Conservation (phyloP, 108 stramenopile genomes). For the Cylindrotheca closterium region DNA sequence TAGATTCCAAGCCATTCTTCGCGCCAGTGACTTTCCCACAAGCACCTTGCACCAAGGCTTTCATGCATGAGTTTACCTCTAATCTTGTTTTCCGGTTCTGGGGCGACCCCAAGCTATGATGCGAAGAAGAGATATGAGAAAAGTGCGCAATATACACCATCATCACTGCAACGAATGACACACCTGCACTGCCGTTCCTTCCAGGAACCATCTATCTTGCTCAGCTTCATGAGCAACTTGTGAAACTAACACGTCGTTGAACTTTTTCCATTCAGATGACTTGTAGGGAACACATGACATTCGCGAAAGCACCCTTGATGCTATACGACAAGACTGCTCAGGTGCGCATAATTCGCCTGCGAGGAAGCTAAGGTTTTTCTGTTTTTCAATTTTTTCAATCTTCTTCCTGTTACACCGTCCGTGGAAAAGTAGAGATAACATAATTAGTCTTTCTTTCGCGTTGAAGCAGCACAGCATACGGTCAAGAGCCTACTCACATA, state of each 20-base stretch:
- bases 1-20: constrained; percentile 89
- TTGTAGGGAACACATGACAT: constrained; percentile 50
- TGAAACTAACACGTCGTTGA: constrained; percentile 40
- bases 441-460: no score
- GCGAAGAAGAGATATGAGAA: background rate
- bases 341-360: constrained; percentile 70
- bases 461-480: no score
- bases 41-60: constrained; percentile 72
- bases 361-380: constrained; percentile 9
- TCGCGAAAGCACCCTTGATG: constrained; percentile 58
- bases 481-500: constrained; percentile 12
- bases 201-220: constrained; percentile 71
- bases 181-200: constrained; percentile 60
- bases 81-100: constrained; percentile 24
- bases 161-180: constrained; percentile 16
- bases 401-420: constrained; percentile 45
- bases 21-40: constrained; percentile 93
- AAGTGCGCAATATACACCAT: background rate
- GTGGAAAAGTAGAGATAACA: no score
- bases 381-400: constrained; percentile 38
- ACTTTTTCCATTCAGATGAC: constrained; percentile 27
- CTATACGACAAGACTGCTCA: constrained; percentile 69
- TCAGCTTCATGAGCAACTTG: constrained; percentile 51
- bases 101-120: constrained; percentile 52
- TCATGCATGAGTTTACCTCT: constrained; percentile 45